Evolutionary conservation across 2,329 filamentous ascomycete genomes (phyloP), one percentile per base, ranked within the genome.

Genomic region (Epichloe sylvatica): DNA sequence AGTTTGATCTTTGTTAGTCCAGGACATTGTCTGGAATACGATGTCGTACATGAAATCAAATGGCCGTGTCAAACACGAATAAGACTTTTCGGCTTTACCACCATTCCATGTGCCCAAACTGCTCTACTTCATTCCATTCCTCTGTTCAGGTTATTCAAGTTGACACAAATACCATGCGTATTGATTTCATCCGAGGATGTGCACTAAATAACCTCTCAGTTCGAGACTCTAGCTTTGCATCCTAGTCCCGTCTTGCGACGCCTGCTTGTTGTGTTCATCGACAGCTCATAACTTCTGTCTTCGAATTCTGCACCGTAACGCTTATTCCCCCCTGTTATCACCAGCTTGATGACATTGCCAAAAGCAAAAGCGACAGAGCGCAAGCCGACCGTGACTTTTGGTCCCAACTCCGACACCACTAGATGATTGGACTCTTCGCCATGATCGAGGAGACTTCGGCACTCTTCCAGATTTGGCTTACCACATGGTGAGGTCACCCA

Each of bases 331-430:
- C 65, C 83, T 5, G 83, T 69, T 2, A 77, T 78, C 50, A 89
- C 74, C 46, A 89, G 68, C 64, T 88, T 89, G 58, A 89, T 72
- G 1, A 78, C 72, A 55, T 88, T 85, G 12, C 84, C 86, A 52
- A 89, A 79, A 0, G 76, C 83, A 33, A 90, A 75, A 0, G 79
- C 85, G 3, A 86, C 72, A 46, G 81, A 83, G 43, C 74, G 72
- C 45, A 76, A 73, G 12, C 84, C 84, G 1, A 87, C 67, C 47
- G 70, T 70, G 2, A 72, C 70, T 50, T 84, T 76, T 0, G 84
- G 84, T 0, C 85, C 86, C 1, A 84, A 68, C 43, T 73, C 73
- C 2, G 76, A 76, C 21, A 87, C 78, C 44, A 86, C 77, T 4
- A 90, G 69, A 50, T 79, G 72, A 2, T 74, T 70, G 3, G 69